These are phyloP conservation scores for Aspergillus tamarii DNA, from an alignment of 2,329 filamentous ascomycete genomes.

Conservation along the genomic window DNA sequence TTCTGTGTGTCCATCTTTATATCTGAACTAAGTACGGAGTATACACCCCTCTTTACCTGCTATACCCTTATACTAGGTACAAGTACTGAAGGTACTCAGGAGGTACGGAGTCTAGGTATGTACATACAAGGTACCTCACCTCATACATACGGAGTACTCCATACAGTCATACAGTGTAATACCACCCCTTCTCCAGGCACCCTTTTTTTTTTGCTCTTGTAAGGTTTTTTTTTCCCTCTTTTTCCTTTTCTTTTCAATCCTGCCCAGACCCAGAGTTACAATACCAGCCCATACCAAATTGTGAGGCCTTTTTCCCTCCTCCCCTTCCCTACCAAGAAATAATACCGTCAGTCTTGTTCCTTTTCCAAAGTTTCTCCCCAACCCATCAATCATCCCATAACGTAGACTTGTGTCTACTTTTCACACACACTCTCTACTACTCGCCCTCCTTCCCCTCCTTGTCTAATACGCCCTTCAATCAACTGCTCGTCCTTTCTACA, in stretches of 20 bases:
- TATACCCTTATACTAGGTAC: too few species aligned
- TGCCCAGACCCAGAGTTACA: conserved; percentile 1
- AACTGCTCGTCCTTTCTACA: conserved; percentile 2
- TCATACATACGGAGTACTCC: neutral
- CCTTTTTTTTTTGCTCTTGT: neutral
- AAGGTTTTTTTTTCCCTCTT: neutral
- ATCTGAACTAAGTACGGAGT: neutral
- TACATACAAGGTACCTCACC: neutral
- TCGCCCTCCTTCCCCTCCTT: conserved; percentile 5
- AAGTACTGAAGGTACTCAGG: too few species aligned
- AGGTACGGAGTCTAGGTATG: neutral
- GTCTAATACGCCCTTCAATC: conserved; percentile 11
- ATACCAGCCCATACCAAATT: neutral
- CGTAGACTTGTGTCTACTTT: neutral
- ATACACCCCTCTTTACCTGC: too few species aligned
- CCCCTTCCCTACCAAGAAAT: neutral
- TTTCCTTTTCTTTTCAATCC: too few species aligned
- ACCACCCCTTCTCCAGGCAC: conserved; percentile 2
- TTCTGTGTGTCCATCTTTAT: too few species aligned
- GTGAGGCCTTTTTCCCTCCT: neutral
- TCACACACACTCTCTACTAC: neutral
- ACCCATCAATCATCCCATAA: conserved; percentile 6
- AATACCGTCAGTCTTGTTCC: conserved; percentile 2
- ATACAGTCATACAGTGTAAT: neutral
- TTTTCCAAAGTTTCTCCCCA: neutral